phyloP scores from a whole-genome alignment of 176 grass and related monocot genomes.

The Dactylis glomerata region DNA sequence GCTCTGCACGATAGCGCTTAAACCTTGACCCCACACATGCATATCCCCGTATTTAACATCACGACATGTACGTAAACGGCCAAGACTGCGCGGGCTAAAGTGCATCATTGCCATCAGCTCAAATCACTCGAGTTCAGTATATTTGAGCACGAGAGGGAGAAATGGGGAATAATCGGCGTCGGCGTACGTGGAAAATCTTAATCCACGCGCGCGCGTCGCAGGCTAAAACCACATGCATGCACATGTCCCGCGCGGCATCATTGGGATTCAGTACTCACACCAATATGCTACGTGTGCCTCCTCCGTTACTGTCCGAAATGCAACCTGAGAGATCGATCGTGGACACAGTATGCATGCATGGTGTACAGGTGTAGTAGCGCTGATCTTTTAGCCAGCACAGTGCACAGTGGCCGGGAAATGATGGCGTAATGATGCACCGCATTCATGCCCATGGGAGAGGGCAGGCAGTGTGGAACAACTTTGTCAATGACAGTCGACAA shows the following conservation, averaged over 20 bases:
- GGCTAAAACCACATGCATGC: too few species aligned
- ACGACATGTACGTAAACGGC: not conserved
- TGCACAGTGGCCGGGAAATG: not conserved
- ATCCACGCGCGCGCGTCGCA: not conserved
- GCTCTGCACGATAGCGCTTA: not conserved
- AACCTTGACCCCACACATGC: not conserved
- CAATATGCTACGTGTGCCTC: too few species aligned
- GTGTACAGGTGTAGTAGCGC: not conserved
- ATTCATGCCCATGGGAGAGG: not conserved
- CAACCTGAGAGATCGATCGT: too few species aligned
- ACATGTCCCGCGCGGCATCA: too few species aligned
- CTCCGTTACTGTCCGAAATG: too few species aligned
- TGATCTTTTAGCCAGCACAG: not conserved
- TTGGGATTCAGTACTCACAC: too few species aligned
- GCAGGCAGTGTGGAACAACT: not conserved
- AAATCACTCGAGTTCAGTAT: not conserved
- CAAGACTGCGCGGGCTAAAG: not conserved
- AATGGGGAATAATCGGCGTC: not conserved
- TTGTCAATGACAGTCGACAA: constrained; percentile 38
- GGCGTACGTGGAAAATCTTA: not conserved
- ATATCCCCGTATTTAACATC: not conserved
- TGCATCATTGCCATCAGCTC: not conserved
- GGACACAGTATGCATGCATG: too few species aligned
- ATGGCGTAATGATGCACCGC: not conserved
- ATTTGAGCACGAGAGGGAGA: not conserved